Conservation (phyloP, 2,329 filamentous ascomycete genomes). For the Neonectria magnoliae region DNA sequence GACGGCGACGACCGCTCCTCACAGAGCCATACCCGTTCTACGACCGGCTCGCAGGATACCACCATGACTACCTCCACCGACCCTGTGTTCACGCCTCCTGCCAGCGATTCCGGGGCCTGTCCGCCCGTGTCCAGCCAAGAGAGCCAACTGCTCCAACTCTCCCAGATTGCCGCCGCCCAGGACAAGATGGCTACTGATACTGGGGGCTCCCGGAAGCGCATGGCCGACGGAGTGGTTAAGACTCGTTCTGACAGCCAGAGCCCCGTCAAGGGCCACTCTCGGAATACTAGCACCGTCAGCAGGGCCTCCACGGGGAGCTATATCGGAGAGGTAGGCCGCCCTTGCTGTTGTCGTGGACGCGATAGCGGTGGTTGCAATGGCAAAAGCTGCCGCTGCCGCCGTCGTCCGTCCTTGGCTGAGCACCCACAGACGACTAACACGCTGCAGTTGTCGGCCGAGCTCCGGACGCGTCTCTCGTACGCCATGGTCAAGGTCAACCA, state of each 20-base stretch:
- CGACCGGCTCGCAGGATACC: constrained; percentile 39
- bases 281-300: constrained; percentile 76
- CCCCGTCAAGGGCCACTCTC: constrained; percentile 68
- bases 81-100: constrained; percentile 39
- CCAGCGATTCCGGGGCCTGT: constrained; percentile 37
- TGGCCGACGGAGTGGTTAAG: constrained; percentile 79
- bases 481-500: constrained; percentile 94
- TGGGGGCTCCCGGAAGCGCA: constrained; percentile 72
- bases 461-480: constrained; percentile 87
- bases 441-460: constrained; percentile 75
- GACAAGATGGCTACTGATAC: constrained; percentile 56
- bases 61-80: constrained; percentile 39
- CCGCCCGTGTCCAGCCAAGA: constrained; percentile 55
- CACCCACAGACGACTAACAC: constrained; percentile 29
- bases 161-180: constrained; percentile 65
- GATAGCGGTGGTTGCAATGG: background rate
- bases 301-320: constrained; percentile 70
- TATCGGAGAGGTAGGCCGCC: constrained; percentile 77
- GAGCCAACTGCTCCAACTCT: constrained; percentile 67
- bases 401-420: background rate
- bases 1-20: constrained; percentile 41
- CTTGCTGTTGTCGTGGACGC: constrained; percentile 39
- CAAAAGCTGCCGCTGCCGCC: constrained; percentile 1
- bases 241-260: constrained; percentile 56
- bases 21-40: constrained; percentile 39